These are phyloP conservation scores for Sanghuangporus sanghuang DNA, from an alignment of 1,284 basidiomycete species.

Conservation along the genomic window DNA sequence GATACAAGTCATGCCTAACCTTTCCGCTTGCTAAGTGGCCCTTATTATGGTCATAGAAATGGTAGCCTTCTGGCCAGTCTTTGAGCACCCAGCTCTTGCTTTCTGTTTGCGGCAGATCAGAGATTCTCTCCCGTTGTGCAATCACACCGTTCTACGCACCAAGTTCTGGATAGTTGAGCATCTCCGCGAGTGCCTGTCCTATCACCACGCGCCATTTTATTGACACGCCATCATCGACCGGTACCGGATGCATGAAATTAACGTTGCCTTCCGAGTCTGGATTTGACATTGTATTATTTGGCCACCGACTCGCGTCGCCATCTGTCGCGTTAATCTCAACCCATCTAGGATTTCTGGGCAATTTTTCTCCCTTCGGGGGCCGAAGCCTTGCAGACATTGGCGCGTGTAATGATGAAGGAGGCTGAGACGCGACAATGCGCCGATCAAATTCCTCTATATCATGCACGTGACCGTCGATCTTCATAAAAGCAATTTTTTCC, in stretches of 20 bases:
- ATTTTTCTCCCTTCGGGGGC: conserved; percentile 13
- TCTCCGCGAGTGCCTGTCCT: conserved; percentile 51
- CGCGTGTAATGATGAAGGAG: background rate
- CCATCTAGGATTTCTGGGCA: conserved; percentile 49
- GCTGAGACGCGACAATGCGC: background rate
- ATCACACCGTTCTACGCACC: conserved; percentile 31
- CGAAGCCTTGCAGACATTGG: background rate
- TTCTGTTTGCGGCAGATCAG: conserved; percentile 30
- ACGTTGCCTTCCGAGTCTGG: conserved; percentile 58
- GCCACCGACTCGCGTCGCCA: conserved; percentile 48
- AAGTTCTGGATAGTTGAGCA: conserved; percentile 28
- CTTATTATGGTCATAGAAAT: conserved; percentile 72
- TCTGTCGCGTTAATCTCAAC: conserved; percentile 59
- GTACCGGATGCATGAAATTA: conserved; percentile 59
- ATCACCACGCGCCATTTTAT: conserved; percentile 59
- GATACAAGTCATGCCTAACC: conserved; percentile 72
- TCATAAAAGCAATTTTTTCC: too few relatives aligned
- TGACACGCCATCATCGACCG: conserved; percentile 40
- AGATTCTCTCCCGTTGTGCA: background rate
- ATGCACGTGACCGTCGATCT: background rate
- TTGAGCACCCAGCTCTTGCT: conserved; percentile 55
- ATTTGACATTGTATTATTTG: conserved; percentile 45
- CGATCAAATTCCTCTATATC: background rate
- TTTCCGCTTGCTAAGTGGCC: conserved; percentile 34
- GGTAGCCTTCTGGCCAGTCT: conserved; percentile 61